These are phyloP conservation scores for Penicillium simplicissimum DNA, from an alignment of 495 filamentous ascomycete genomes.

Conservation along the genomic window DNA sequence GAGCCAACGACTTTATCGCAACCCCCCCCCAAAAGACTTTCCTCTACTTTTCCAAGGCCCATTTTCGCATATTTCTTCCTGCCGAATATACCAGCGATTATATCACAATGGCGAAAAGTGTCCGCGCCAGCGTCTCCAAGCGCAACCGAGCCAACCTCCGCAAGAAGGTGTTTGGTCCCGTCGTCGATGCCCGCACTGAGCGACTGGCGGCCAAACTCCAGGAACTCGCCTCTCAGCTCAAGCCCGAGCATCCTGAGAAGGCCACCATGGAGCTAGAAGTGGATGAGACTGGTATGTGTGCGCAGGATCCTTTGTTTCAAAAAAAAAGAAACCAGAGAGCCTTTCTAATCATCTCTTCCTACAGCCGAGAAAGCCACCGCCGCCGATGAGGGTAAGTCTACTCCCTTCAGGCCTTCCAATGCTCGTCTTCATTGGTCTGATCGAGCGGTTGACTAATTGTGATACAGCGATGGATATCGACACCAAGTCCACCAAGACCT, in stretches of 20 bases:
- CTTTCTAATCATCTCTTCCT: conserved; percentile 1
- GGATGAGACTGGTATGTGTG: conserved; percentile 33
- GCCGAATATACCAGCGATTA: not conserved
- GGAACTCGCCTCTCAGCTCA: conserved; percentile 70
- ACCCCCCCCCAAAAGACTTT: not conserved
- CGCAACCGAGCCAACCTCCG: conserved; percentile 75
- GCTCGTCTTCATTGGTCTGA: not conserved
- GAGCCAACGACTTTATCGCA: conserved; percentile 8
- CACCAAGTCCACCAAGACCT: conserved; percentile 25
- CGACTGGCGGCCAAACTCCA: conserved; percentile 78
- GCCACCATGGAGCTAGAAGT: conserved; percentile 20
- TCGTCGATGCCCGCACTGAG: conserved; percentile 70
- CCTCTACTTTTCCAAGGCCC: conserved; percentile 2
- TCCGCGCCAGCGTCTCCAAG: conserved; percentile 73
- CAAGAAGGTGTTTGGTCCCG: conserved; percentile 74
- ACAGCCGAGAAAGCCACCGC: conserved; percentile 24
- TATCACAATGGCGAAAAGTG: conserved; percentile 74
- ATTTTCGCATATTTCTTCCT: not conserved
- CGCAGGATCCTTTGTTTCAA: not conserved
- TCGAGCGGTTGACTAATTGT: conserved; percentile 7
- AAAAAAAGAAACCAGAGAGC: not conserved
- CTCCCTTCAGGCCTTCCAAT: not conserved
- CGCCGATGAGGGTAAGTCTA: conserved; percentile 28
- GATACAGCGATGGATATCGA: conserved; percentile 45
- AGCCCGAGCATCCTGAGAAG: conserved; percentile 29